These are phyloP conservation scores for Prunus dulcis DNA, from an alignment of 306 rosid species.

Conservation along the genomic window DNA sequence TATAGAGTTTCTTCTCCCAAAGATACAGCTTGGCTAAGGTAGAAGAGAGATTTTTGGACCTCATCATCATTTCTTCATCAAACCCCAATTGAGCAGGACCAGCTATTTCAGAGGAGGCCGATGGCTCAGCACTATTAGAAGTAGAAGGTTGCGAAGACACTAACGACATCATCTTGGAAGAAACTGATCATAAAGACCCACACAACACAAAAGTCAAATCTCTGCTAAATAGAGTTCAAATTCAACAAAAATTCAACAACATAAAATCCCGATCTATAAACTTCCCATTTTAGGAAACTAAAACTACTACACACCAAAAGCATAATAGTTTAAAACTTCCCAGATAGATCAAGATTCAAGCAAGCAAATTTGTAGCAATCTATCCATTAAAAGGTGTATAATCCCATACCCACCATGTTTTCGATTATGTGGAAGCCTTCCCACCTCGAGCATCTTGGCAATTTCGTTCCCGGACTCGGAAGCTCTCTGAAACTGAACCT, in stretches of 20 bases:
- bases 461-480: slow-evolving; percentile 72
- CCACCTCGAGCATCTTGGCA: slow-evolving; percentile 75
- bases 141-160: slow-evolving; percentile 70
- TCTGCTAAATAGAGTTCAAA: slow-evolving; percentile 13
- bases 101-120: slow-evolving; percentile 34
- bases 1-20: slow-evolving; percentile 95
- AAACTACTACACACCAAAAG: background rate
- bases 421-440: slow-evolving; percentile 59
- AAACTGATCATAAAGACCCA: slow-evolving; percentile 42
- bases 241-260: slow-evolving; percentile 2
- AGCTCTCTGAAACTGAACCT: slow-evolving; percentile 71
- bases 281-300: slow-evolving; percentile 3
- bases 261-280: background rate
- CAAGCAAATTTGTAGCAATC: background rate
- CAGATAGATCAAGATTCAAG: slow-evolving; percentile 13
- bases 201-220: slow-evolving; percentile 16
- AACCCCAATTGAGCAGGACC: slow-evolving; percentile 35
- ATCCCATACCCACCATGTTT: slow-evolving; percentile 45
- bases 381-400: background rate
- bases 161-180: slow-evolving; percentile 66
- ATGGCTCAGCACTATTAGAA: slow-evolving; percentile 47
- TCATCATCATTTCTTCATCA: slow-evolving; percentile 45
- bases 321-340: background rate
- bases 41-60: slow-evolving; percentile 70
- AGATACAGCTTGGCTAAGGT: slow-evolving; percentile 80